These are phyloP conservation scores for Penicillium parvum DNA, from an alignment of 495 filamentous ascomycete species.

Conservation along the genomic window DNA sequence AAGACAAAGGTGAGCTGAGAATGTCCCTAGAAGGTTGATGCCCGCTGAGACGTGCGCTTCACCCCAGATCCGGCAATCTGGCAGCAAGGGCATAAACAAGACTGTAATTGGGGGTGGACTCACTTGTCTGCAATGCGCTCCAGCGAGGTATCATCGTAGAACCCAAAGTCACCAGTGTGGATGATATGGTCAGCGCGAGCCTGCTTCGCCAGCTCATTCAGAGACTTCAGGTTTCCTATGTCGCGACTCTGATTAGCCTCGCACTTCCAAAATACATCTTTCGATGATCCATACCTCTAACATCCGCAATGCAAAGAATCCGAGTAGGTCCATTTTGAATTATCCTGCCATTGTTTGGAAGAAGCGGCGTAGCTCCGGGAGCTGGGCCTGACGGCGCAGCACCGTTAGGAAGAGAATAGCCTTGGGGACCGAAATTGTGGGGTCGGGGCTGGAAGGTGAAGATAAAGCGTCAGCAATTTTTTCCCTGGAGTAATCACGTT, in stretches of 20 bases:
- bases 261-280: neutral
- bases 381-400: slow-evolving; percentile 42
- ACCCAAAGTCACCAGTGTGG: slow-evolving; percentile 98
- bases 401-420: slow-evolving; percentile 49
- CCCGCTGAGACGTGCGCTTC: no score
- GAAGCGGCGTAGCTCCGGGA: slow-evolving; percentile 50
- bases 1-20: slow-evolving; percentile 14
- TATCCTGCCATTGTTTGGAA: slow-evolving; percentile 65
- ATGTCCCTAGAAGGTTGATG: no score
- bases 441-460: slow-evolving; percentile 37
- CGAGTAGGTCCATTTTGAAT: slow-evolving; percentile 80
- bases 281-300: slow-evolving; percentile 66
- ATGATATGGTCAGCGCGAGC: slow-evolving; percentile 94
- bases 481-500: neutral
- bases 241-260: slow-evolving; percentile 20
- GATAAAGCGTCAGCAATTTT: slow-evolving; percentile 2
- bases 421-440: slow-evolving; percentile 46
- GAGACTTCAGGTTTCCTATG: slow-evolving; percentile 85
- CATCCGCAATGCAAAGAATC: slow-evolving; percentile 94
- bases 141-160: slow-evolving; percentile 94
- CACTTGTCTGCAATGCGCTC: slow-evolving; percentile 99
- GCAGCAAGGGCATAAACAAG: slow-evolving; percentile 4
- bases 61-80: no score
- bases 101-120: slow-evolving; percentile 31
- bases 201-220: slow-evolving; percentile 92